Evolutionary conservation across 345 rosid species (phyloP).

Genomic region (Triadica sebifera): DNA sequence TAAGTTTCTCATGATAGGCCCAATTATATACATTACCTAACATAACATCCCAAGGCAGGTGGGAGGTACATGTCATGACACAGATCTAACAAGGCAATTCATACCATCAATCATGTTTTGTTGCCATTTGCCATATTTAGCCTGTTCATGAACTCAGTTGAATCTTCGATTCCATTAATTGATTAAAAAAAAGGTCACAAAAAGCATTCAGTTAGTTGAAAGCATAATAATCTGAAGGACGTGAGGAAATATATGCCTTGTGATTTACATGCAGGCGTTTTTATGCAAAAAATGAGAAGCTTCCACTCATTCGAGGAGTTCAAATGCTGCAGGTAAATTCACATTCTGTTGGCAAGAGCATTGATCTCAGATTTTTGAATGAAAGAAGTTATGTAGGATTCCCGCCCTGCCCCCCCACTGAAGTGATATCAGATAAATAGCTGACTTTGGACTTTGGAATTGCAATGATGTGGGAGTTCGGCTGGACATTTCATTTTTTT

Average conservation of each 20-base stretch:
- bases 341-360: not conserved
- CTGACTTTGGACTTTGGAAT: not conserved
- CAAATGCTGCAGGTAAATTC: conserved; percentile 28
- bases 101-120: conserved; percentile 32
- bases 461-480: not conserved
- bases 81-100: conserved; percentile 15
- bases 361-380: conserved; percentile 7
- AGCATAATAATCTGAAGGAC: conserved; percentile 29
- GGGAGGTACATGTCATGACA: conserved; percentile 33
- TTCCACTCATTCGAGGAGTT: conserved; percentile 24
- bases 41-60: conserved; percentile 38
- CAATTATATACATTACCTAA: conserved; percentile 31
- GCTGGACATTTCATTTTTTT: not conserved
- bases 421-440: conserved; percentile 3
- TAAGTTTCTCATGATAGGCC: conserved; percentile 23
- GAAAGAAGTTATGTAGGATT: not conserved
- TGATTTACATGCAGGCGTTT: conserved; percentile 46
- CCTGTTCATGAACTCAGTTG: conserved; percentile 4
- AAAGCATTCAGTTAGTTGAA: conserved; percentile 30
- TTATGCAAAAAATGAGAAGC: conserved; percentile 17
- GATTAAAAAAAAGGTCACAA: conserved; percentile 18
- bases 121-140: conserved; percentile 16
- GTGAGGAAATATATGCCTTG: conserved; percentile 24
- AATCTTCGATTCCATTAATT: conserved; percentile 11
- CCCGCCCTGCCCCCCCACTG: too few relatives aligned